Base-by-base conservation (phyloP, 106 monocot species). In the Dendrobium officinale region DNA sequence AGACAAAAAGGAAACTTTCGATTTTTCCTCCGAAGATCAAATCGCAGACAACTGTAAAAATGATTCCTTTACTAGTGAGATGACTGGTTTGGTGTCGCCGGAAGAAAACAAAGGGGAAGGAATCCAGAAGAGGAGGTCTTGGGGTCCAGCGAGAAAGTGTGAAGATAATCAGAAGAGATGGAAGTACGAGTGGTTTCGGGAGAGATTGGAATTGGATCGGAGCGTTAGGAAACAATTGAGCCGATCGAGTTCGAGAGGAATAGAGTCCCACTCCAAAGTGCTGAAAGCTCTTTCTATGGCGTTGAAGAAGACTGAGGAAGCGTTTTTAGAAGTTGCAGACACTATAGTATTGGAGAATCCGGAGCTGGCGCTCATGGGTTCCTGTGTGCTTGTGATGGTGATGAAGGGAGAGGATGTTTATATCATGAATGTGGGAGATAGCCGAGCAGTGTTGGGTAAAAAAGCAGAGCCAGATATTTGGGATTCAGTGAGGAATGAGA, bases 381-480 rank as follows among this genome's bases (percentile, higher is more conserved):
- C 94, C 10, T 98, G 97, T 42, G 97, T 98, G 4, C 80, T 98
- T 33, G 94, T 91, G 19, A 98, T 92, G 97, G 68, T 98, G 56
- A 92, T 98, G 97, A 92, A 94, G 22, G 97, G 92, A 42, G 91
- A 98, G 18, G 94, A 98, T 73, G 86, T 98, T 41, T 98, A 94
- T 45, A 44, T 98, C 47, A 88, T 98, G 97, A 98, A 92, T 48
- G 94, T 98, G 0, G 97, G 97, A 1, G 97, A 98, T 67, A 98
- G 97, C 84, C 87, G 94, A 1, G 97, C 89, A 1, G 80, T 98
- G 55, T 40, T 96, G 44, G 96, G 84, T 3, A 80, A 49, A 31
- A 82, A 83, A 49, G 67, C 79, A 17, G 84, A 81, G 48, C 75
- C 78, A 1, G 75, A 78, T 70, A 73, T 76, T 5, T 75, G 83